Conservation (phyloP, 306 rosid genomes). For the Nissolia schottii region DNA sequence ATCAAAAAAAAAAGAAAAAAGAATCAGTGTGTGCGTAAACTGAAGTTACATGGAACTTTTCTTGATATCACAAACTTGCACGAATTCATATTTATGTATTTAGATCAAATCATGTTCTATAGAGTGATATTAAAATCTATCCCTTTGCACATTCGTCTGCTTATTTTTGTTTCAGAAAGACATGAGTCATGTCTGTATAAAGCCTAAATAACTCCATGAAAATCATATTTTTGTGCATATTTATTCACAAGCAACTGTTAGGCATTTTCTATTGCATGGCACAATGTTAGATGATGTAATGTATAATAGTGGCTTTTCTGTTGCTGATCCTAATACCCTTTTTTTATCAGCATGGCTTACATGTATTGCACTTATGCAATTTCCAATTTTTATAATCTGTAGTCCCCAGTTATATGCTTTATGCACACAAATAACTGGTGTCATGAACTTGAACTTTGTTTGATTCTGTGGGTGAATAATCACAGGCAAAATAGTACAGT, state of each 20-base stretch:
- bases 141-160: background rate
- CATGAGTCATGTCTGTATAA: background rate
- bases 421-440: background rate
- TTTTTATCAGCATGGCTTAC: background rate
- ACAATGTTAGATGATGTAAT: background rate
- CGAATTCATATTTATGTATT: background rate
- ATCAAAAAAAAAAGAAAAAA: no score
- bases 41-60: background rate
- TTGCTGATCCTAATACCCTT: background rate
- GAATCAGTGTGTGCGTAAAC: no score
- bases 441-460: conserved; percentile 12
- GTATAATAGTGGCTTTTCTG: background rate
- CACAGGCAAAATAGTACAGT: conserved; percentile 88
- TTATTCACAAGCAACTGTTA: background rate
- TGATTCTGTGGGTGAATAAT: conserved; percentile 31
- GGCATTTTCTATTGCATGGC: background rate
- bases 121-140: no score
- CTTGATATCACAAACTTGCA: no score
- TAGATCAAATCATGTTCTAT: no score
- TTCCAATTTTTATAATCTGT: background rate
- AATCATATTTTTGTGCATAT: background rate
- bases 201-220: background rate
- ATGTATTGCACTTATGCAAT: background rate
- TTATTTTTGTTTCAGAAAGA: background rate
- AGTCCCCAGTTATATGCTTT: background rate